phyloP scores from a whole-genome alignment of 2,329 filamentous ascomycete species.

The Sporothrix pallida region DNA sequence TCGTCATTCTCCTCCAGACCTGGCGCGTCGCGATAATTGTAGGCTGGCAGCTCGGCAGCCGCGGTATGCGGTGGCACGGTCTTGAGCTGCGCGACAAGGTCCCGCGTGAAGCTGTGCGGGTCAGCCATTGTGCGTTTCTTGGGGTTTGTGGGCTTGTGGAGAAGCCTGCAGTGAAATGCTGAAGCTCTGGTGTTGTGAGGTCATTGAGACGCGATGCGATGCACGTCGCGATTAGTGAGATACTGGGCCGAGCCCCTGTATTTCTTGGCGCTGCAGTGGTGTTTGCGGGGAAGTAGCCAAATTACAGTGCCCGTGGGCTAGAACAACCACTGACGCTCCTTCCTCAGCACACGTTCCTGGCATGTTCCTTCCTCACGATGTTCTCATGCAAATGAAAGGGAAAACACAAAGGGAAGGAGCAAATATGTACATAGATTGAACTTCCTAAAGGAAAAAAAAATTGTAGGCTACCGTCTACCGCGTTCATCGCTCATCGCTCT shows the following conservation, averaged over 20 bases:
- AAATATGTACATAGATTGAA: too few relatives aligned
- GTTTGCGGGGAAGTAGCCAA: background rate
- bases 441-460: background rate
- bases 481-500: background rate
- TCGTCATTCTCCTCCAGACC: background rate
- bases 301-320: background rate
- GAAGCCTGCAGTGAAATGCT: background rate
- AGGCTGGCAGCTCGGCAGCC: constrained; percentile 54
- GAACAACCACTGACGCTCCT: background rate
- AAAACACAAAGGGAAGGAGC: background rate
- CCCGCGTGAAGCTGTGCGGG: constrained; percentile 38
- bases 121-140: constrained; percentile 34
- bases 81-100: constrained; percentile 39
- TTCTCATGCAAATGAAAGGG: background rate
- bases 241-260: background rate
- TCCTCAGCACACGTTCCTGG: background rate
- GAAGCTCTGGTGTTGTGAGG: background rate
- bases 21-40: constrained; percentile 50
- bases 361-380: background rate
- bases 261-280: constrained; percentile 3
- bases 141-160: background rate
- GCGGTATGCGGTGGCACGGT: constrained; percentile 15
- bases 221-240: background rate
- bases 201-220: background rate
- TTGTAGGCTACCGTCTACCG: background rate